These are phyloP conservation scores for Litchi chinensis DNA, from an alignment of 345 rosid genomes.

Conservation along the genomic window DNA sequence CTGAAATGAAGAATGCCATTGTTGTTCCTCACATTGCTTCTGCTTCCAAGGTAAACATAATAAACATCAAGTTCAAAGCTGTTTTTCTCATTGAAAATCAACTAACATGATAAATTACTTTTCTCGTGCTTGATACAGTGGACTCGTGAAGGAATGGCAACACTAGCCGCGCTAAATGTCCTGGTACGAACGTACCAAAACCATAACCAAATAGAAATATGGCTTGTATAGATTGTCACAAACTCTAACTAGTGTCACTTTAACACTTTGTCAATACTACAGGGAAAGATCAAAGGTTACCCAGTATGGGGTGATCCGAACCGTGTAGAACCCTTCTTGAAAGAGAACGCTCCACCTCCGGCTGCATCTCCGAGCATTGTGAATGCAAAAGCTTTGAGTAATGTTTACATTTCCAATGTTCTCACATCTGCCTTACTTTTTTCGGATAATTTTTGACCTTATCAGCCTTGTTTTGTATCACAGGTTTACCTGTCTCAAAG, in stretches of 20 bases:
- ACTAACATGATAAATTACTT: not conserved
- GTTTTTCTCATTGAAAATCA: not conserved
- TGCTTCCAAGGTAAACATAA: constrained; percentile 79
- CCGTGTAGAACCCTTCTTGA: constrained; percentile 75
- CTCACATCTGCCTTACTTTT: not conserved
- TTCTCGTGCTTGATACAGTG: constrained; percentile 48
- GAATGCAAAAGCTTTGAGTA: constrained; percentile 83
- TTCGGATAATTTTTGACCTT: not conserved
- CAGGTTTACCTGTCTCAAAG: constrained; percentile 88
- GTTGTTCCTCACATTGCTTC: constrained; percentile 97
- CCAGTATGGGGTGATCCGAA: constrained; percentile 85
- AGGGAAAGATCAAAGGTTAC: constrained; percentile 94
- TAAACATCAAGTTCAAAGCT: not conserved
- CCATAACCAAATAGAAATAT: not conserved
- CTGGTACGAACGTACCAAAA: constrained; percentile 45
- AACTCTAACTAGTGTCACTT: not conserved
- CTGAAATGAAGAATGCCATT: constrained; percentile 89
- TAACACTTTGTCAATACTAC: constrained; percentile 2
- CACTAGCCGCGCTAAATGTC: constrained; percentile 90
- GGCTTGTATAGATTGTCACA: not conserved
- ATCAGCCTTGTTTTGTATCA: constrained; percentile 13
- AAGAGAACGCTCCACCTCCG: constrained; percentile 76
- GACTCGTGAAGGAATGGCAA: constrained; percentile 99
- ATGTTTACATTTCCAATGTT: not conserved
- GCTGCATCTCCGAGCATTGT: constrained; percentile 89